A percentile compares a stretch with the other conserved stretches of the same genome.
These are phyloP conservation scores for Sphaerulina vaccinii DNA, from an alignment of 2,329 filamentous ascomycete species.

Conservation along the genomic window DNA sequence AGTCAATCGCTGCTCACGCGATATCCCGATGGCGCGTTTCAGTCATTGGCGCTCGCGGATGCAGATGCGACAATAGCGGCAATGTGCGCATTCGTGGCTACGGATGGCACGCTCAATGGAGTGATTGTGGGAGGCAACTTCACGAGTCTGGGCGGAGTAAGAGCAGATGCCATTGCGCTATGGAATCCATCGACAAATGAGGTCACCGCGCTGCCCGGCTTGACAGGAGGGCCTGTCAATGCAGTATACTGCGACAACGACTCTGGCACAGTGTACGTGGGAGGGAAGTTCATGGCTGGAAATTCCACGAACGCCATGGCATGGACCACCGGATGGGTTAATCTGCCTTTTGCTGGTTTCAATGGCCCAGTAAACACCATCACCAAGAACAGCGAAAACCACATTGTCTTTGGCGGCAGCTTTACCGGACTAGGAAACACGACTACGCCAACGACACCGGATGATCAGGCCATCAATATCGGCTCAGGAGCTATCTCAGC, in stretches of 20 bases:
- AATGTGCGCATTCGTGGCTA: slow-evolving; percentile 76
- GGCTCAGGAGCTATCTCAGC: slow-evolving; percentile 71
- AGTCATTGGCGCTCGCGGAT: slow-evolving; percentile 67
- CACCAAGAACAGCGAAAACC: slow-evolving; percentile 71
- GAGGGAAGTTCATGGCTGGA: slow-evolving; percentile 75
- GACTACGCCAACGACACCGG: slow-evolving; percentile 63
- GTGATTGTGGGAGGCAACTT: slow-evolving; percentile 93
- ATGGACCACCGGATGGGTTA: slow-evolving; percentile 74
- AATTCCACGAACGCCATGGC: slow-evolving; percentile 89
- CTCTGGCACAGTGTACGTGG: slow-evolving; percentile 80
- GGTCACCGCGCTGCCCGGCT: slow-evolving; percentile 72
- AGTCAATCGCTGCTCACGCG: slow-evolving; percentile 76
- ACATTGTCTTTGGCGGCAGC: slow-evolving; percentile 86
- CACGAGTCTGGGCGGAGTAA: slow-evolving; percentile 75
- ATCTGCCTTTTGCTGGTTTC: slow-evolving; percentile 88
- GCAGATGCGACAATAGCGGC: slow-evolving; percentile 82
- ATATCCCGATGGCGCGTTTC: slow-evolving; percentile 81
- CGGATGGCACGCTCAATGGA: slow-evolving; percentile 66
- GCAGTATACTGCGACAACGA: slow-evolving; percentile 78
- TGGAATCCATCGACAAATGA: slow-evolving; percentile 71
- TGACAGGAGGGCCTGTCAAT: slow-evolving; percentile 74
- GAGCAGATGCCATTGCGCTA: slow-evolving; percentile 76
- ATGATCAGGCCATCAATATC: slow-evolving; percentile 78
- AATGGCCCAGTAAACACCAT: slow-evolving; percentile 91
- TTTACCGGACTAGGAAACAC: slow-evolving; percentile 88